phyloP scores from a whole-genome alignment of 2,329 filamentous ascomycete genomes.

The Claviceps spartinae region DNA sequence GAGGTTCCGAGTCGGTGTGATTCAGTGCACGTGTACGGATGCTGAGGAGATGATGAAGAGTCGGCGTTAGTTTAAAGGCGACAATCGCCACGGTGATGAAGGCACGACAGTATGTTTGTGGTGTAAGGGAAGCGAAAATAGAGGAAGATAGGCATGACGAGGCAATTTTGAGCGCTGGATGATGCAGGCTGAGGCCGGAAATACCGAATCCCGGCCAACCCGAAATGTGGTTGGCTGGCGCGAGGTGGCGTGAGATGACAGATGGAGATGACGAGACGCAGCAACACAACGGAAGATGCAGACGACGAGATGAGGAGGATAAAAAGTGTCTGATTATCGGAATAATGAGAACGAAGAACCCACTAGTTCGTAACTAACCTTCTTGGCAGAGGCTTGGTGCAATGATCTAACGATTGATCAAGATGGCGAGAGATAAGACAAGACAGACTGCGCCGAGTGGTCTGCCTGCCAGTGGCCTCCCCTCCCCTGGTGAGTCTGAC shows the following conservation, averaged over 20 bases:
- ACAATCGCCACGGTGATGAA: not conserved
- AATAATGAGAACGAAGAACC: not conserved
- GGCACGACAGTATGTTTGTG: not conserved
- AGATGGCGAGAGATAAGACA: slow-evolving; percentile 1
- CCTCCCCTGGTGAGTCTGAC: not conserved
- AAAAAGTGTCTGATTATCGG: not conserved
- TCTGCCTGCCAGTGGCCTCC: not conserved
- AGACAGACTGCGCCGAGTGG: not conserved
- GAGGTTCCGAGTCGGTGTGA: not conserved
- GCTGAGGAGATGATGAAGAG: too few relatives aligned
- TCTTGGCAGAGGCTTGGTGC: not conserved
- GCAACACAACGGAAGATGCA: not conserved
- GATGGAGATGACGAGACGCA: not conserved
- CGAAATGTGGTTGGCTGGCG: slow-evolving; percentile 4
- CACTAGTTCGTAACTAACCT: not conserved
- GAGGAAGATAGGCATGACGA: not conserved
- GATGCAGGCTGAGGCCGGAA: slow-evolving; percentile 2
- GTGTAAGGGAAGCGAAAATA: not conserved
- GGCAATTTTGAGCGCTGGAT: not conserved
- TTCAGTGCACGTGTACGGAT: too few relatives aligned
- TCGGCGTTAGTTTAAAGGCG: not conserved
- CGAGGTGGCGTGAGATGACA: not conserved
- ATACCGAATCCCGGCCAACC: slow-evolving; percentile 4
- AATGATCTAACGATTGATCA: not conserved
- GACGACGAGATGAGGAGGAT: not conserved